Base-by-base conservation (phyloP, 495 filamentous ascomycete genomes). In the Cercophora scortea region DNA sequence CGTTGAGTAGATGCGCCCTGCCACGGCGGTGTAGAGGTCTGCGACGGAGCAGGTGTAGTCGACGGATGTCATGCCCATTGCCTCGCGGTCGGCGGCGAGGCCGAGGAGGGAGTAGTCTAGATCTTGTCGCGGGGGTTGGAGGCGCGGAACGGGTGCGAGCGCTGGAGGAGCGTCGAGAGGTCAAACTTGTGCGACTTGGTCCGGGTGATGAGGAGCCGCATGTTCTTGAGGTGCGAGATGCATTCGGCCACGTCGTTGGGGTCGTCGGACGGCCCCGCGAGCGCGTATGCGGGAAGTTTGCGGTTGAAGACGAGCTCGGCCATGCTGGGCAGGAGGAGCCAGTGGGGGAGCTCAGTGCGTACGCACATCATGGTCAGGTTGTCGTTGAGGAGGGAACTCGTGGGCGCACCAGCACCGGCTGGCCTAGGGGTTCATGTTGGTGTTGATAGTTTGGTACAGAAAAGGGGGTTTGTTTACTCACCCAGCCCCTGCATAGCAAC, bases 401-500 rank as follows among this genome's bases (percentile, higher is more conserved):
- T 54, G 52, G 7, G 52, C 45, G 17, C 52, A 54, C 52, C 52
- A 54, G 45, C 52, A 49, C n/a, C 52, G 52, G 8, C 43, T 32
- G 2, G 52, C 44, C 51, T 44, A 53, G 25, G 25, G 25, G 5
- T n/a, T n/a, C n/a, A 5, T 25, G 25, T 25, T 25, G 25, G 25
- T 25, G 25, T 25, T 25, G n/a, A n/a, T n/a, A 25, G 25, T 25
- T 5, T 2, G 5, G 25, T 25, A 5, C 25, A 5, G 25, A 5
- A 25, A 25, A 5, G 25, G 25, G 25, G 25, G 25, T 25, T 25
- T 25, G 25, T 25, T 25, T 25, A 25, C 25, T 25, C 5, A 25
- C 25, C 25, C 25, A 25, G 18, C 44, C 34, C 9, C 52, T 18
- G 12, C 36, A 32, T 12, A 34, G 39, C 25, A 49, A 38, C 35